Evolutionary conservation across 305 asterid genomes (phyloP), one percentile per base, ranked within the genome.

Genomic region (Ajuga reptans): DNA sequence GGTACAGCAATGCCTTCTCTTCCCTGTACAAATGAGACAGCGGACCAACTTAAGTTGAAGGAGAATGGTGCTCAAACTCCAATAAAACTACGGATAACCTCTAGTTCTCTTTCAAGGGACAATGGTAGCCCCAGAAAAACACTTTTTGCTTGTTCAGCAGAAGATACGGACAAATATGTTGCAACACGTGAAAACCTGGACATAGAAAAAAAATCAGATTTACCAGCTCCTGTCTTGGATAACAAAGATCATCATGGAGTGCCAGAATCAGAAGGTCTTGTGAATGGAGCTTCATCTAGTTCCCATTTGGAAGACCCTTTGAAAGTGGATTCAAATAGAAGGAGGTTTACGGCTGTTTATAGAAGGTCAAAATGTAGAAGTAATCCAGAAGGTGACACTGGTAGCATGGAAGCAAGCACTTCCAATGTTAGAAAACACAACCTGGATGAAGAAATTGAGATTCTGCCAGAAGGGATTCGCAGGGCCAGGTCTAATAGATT

Each of bases 331-430:
- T 77, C 89, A 34, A 84, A 74, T 72, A 82, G 80, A 78, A 82
- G 91, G 86, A 86, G 79, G 85, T 84, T 86, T 66, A 79, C 85
- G 43, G 89, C 92, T 47, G 97, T 91, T 75, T 91, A 94, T 82
- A 76, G 85, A 80, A 85, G 99, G 84, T 84, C 82, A 53, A 84
- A 78, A 77, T 75, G 81, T 60, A 88, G 88, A 79, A 78, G 64
- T 68, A 83, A 79, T 69, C 78, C 77, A 55, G 92, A 81, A 66
- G 81, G 75, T 15, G 81, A 50, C 21, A 43, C 66, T 69, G 83
- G 85, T 63, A 72, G 77, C 77, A 79, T 74, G 81, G 87, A 80
- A 73, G 84, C 89, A n/a, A 82, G 94, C 78, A 82, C 91, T 78
- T 91, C 96, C 9, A 77, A 78, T 62, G 77, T 66, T 70, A 84